Base-by-base conservation (phyloP, 805 yeast species). In the Barnettozyma salicaria region DNA sequence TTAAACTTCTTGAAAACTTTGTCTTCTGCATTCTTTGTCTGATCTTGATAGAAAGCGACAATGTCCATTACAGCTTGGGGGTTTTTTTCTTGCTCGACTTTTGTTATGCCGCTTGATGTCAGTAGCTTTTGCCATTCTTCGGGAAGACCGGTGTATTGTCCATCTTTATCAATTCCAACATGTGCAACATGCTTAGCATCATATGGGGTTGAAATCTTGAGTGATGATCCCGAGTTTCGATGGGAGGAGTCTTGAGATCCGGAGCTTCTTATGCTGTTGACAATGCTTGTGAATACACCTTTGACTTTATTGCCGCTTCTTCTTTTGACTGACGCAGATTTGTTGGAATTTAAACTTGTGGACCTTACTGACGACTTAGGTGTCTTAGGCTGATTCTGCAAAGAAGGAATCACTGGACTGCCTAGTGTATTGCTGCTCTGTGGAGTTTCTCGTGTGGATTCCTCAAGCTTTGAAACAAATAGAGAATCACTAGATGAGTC, bases 11-110 rank as follows among this genome's bases (percentile, higher is more conserved):
- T 63, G 45, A 64, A 61, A 5, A 59, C 61, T 39, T 62, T 63
- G 21, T 64, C 67, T 27, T 65, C 67, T 5, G 65, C 64, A 32
- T 58, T 64, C 30, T 65, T 67, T 1, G 71, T 63, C 19, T 63
- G 68, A 47, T 78, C 82, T 52, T 79, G 85, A 59, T 87, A 87
- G 55, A 87, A 87, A 30, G 85, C 87, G 19, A 87, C 87, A 42
- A 85, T 88, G 52, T 87, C 95, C 70, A 82, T 82, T 5, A 92
- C 95, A 1, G 96, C 96, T 58, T 86, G 89, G 2, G 97, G 96
- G 59, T 92, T 86, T 43, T 81, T 84, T 55, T 80, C 80, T 62
- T 87, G 95, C 52, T 92, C 98, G 45, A 76, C 82, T 45, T 74
- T 78, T 6, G 96, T 77, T 41, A 92, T 88, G 36, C 96, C 96